phyloP scores from a whole-genome alignment of 805 yeast genomes.

The Pichia deserticola region DNA sequence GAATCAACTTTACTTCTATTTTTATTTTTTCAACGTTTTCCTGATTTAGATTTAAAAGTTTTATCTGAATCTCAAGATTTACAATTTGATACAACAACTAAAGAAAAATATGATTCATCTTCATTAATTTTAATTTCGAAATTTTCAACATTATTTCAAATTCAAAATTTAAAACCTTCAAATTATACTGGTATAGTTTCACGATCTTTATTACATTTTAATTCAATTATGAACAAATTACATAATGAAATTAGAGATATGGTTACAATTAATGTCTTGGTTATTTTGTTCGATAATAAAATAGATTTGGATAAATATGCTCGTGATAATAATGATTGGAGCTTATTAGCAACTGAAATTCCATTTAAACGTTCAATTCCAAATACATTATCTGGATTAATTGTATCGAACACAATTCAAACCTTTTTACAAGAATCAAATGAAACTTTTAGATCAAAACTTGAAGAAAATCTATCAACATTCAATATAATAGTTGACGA shows the following conservation, averaged over 20 bases:
- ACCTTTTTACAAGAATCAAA: constrained; percentile 12
- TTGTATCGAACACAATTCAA: constrained; percentile 48
- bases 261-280: constrained; percentile 44
- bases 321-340: constrained; percentile 49
- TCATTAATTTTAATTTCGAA: constrained; percentile 39
- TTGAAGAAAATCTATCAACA: constrained; percentile 8
- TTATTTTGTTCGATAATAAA: constrained; percentile 42
- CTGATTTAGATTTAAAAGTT: constrained; percentile 35
- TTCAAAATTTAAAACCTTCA: constrained; percentile 41
- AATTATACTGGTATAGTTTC: constrained; percentile 67
- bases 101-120: constrained; percentile 27
- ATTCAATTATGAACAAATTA: constrained; percentile 54
- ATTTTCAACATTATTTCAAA: constrained; percentile 38
- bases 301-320: constrained; percentile 46
- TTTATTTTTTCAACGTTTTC: constrained; percentile 33
- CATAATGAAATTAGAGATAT: constrained; percentile 44
- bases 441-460: constrained; percentile 11
- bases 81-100: constrained; percentile 22
- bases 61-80: constrained; percentile 29
- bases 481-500: constrained; percentile 16
- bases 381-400: constrained; percentile 56
- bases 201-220: constrained; percentile 54
- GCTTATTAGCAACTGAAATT: constrained; percentile 40
- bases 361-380: constrained; percentile 57
- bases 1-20: constrained; percentile 33